Evolutionary conservation across 495 filamentous ascomycete genomes (phyloP), one percentile per base, ranked within the genome.

Genomic region (Penicillium verhagenii): DNA sequence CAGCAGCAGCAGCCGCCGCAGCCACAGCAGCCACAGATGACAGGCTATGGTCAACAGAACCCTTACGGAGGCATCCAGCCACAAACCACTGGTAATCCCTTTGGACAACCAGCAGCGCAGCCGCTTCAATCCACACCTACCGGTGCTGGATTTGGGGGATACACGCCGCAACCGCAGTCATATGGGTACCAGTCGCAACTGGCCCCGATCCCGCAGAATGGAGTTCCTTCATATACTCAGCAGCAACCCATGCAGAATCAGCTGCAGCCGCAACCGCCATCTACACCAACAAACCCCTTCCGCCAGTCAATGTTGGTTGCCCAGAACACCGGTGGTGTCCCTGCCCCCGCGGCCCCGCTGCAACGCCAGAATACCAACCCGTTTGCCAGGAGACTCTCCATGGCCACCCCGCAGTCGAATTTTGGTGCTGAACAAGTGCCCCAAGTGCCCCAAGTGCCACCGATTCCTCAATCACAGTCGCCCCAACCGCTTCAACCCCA

Each of bases 71-170:
- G 75, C 9, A 80, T 81, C 59, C 74, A 74, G 37, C 67, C 75
- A 53, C 76, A 79, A 46, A 69, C 63, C 26, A 53, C 59, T 19
- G 77, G 68, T 50, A 51, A 20, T 52, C 48, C 37, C 1, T 44
- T 44, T 19, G 40, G 50, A 23, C 50, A 53, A 33, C 57, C 44
- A 6, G 47, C 23, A 29, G 49, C 61, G 18, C 77, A 77, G 52
- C 79, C 75, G 25, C 64, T 86, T 39, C 87, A 87, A 53, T 61
- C 79, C 13, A 79, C 76, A 29, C 82, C 88, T 49, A 96, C 89
- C 2, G 90, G 90, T 7, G 83, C 88, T 59, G 89, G 89, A n/a
- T 97, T 94, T 68, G 90, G 91, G 29, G 90, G 87, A 18, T 96
- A 92, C 64, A 82, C 86, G 10, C 79, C 88, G 13, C 88, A 91